phyloP scores from a whole-genome alignment of 2,329 filamentous ascomycete genomes.

The Apiospora hydei region DNA sequence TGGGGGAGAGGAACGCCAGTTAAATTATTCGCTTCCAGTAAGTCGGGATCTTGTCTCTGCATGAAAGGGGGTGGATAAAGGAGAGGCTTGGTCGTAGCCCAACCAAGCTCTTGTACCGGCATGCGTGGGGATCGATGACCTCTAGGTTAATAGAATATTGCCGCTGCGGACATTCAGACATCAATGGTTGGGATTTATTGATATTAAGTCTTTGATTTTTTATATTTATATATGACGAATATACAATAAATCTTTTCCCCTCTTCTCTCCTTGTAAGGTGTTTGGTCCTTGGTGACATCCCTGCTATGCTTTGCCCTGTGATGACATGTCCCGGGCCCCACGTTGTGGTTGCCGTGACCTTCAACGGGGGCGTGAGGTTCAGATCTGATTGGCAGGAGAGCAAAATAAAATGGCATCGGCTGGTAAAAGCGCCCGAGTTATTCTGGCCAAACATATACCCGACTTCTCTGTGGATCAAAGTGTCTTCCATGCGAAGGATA shows the following conservation, averaged over 20 bases:
- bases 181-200: neutral
- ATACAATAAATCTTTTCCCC: too few relatives aligned
- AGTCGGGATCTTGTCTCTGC: conserved; percentile 1
- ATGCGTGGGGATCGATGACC: neutral
- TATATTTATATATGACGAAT: too few relatives aligned
- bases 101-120: neutral
- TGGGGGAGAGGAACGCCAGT: neutral
- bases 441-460: too few relatives aligned
- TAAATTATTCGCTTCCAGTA: conserved; percentile 2
- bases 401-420: too few relatives aligned
- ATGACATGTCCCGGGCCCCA: neutral
- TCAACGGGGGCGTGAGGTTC: too few relatives aligned
- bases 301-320: neutral
- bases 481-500: neutral
- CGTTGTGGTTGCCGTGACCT: too few relatives aligned
- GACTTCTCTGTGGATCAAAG: neutral
- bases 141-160: neutral
- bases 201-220: neutral
- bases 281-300: neutral
- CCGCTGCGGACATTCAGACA: neutral
- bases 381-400: too few relatives aligned
- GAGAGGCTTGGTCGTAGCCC: neutral
- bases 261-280: too few relatives aligned
- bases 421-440: too few relatives aligned
- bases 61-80: neutral